Evolutionary conservation across 2,329 filamentous ascomycete species (phyloP).

Genomic region (Achaetomium macrosporum): DNA sequence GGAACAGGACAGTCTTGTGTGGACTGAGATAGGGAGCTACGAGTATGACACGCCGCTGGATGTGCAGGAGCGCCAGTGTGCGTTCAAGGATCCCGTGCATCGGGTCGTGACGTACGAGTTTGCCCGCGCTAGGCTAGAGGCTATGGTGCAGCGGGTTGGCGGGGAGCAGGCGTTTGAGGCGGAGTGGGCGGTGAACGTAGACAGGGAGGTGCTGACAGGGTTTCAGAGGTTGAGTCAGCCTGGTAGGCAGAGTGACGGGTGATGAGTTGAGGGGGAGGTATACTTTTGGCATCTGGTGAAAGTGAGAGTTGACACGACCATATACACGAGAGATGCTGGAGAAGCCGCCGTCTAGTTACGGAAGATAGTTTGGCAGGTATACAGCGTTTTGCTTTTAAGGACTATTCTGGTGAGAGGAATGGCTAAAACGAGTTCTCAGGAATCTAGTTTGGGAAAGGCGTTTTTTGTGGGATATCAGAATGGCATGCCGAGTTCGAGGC

Average conservation of each 20-base stretch:
- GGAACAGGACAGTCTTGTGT: slow-evolving; percentile 36
- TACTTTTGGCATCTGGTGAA: neutral
- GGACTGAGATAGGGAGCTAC: slow-evolving; percentile 31
- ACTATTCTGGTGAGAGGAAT: too few species aligned
- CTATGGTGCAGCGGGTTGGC: slow-evolving; percentile 53
- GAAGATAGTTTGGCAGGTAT: too few species aligned
- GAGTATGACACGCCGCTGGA: slow-evolving; percentile 55
- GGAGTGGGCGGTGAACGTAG: slow-evolving; percentile 68
- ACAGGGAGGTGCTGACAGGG: slow-evolving; percentile 62
- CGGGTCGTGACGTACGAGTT: slow-evolving; percentile 59
- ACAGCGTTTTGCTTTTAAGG: too few species aligned
- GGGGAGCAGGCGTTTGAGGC: slow-evolving; percentile 61
- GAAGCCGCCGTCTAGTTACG: too few species aligned
- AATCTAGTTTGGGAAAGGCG: too few species aligned
- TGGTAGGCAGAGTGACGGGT: neutral
- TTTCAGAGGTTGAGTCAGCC: slow-evolving; percentile 43
- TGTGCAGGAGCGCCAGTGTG: slow-evolving; percentile 47
- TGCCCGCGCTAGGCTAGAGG: slow-evolving; percentile 55
- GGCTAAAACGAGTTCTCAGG: too few species aligned
- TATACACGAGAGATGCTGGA: neutral
- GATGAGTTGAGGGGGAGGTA: neutral
- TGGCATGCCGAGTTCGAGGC: too few species aligned
- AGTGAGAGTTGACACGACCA: too few species aligned
- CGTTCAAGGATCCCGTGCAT: slow-evolving; percentile 60
- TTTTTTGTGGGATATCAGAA: too few species aligned